Evolutionary conservation across 2,329 filamentous ascomycete species (phyloP).

Genomic region (Talaromyces sp.): DNA sequence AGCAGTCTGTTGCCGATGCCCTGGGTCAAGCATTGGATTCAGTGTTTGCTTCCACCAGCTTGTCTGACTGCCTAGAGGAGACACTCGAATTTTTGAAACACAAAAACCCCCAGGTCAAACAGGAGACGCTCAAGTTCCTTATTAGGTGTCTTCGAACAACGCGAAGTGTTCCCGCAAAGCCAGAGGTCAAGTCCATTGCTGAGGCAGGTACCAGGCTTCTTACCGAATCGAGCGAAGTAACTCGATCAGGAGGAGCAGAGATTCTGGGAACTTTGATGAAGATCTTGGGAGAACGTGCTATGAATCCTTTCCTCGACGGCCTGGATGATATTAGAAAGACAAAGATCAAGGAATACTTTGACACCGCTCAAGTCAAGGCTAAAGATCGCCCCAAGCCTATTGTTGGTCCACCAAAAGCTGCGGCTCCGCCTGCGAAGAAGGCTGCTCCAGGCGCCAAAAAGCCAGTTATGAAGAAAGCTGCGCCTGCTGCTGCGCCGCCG

Average conservation of each 20-base stretch:
- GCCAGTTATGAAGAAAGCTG: slow-evolving; percentile 25
- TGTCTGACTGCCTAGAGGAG: slow-evolving; percentile 88
- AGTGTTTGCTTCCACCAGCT: slow-evolving; percentile 59
- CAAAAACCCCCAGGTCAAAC: slow-evolving; percentile 97
- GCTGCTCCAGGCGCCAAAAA: slow-evolving; percentile 45
- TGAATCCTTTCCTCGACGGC: slow-evolving; percentile 87
- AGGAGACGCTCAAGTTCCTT: slow-evolving; percentile 91
- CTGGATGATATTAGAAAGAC: slow-evolving; percentile 92
- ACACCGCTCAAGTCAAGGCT: slow-evolving; percentile 75
- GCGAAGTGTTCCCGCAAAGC: slow-evolving; percentile 73
- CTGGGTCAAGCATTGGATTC: slow-evolving; percentile 78
- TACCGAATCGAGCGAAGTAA: slow-evolving; percentile 77
- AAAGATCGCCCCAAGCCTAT: slow-evolving; percentile 86
- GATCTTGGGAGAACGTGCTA: slow-evolving; percentile 92
- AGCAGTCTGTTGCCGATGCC: slow-evolving; percentile 79
- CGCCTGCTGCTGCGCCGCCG: slow-evolving; percentile 42
- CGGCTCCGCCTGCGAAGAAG: slow-evolving; percentile 49
- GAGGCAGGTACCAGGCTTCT: slow-evolving; percentile 85
- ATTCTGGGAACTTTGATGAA: slow-evolving; percentile 95
- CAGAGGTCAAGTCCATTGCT: slow-evolving; percentile 79
- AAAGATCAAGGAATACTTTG: slow-evolving; percentile 91
- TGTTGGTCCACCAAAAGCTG: slow-evolving; percentile 54
- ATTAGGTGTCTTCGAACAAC: slow-evolving; percentile 80
- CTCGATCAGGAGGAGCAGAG: slow-evolving; percentile 86
- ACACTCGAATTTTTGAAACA: slow-evolving; percentile 77